Conservation (phyloP, 352 stramenopile genomes). For the Thraustotheca clavata region DNA sequence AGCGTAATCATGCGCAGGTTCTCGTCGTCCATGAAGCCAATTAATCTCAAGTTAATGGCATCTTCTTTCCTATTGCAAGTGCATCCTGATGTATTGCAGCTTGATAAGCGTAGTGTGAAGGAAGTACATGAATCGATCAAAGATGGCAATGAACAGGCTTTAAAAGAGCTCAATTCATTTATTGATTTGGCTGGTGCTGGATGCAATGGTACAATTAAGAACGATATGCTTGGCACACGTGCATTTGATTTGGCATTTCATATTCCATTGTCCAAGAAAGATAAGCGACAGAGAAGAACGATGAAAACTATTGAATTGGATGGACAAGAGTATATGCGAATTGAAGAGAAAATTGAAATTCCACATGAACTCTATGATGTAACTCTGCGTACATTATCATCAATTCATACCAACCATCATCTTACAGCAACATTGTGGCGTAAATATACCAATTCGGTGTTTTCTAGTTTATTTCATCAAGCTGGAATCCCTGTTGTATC, state of each 20-base stretch:
- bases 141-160: conserved; percentile 14
- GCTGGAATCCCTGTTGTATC: conserved; percentile 13
- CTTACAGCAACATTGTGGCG: conserved; percentile 4
- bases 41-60: conserved; percentile 18
- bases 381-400: conserved; percentile 4
- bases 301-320: conserved; percentile 1
- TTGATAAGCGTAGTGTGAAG: neutral
- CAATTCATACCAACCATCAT: neutral
- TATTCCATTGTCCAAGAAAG: conserved; percentile 8
- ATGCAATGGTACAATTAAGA: conserved; percentile 6
- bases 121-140: conserved; percentile 17
- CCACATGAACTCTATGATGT: neutral
- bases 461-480: neutral
- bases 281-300: neutral
- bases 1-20: too few relatives aligned
- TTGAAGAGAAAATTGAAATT: neutral
- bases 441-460: conserved; percentile 17
- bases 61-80: conserved; percentile 14
- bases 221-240: conserved; percentile 1
- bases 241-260: conserved; percentile 5
- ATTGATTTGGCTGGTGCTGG: conserved; percentile 13
- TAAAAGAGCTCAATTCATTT: conserved; percentile 16
- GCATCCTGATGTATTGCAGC: conserved; percentile 16
- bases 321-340: neutral
- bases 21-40: conserved; percentile 20